Evolutionary conservation across 495 filamentous ascomycete species (phyloP).

Genomic region (Podospora fimiseda): DNA sequence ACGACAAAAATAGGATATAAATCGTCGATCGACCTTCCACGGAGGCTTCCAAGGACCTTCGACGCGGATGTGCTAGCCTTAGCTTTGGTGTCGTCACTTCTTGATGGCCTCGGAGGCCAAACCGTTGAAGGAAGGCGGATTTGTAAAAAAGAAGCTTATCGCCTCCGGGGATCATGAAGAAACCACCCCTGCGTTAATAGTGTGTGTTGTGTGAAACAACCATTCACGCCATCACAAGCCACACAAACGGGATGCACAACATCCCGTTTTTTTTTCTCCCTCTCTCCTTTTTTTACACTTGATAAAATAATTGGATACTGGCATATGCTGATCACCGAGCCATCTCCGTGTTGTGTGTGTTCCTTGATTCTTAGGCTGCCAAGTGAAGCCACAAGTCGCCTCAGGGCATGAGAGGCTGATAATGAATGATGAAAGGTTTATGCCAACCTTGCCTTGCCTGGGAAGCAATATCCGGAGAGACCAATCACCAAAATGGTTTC

Average conservation of each 20-base stretch:
- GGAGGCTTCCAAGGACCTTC: constrained; percentile 22
- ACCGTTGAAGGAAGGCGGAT: background rate
- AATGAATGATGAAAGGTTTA: too few relatives aligned
- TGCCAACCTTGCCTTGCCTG: background rate
- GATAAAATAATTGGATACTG: too few relatives aligned
- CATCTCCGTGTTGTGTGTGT: background rate
- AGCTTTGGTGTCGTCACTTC: background rate
- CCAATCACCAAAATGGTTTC: background rate
- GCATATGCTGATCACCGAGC: background rate
- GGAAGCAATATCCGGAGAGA: background rate
- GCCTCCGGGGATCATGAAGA: background rate
- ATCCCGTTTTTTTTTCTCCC: background rate
- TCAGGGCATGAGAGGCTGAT: too few relatives aligned
- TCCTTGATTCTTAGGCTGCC: background rate
- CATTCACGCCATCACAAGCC: background rate
- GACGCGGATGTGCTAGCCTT: constrained; percentile 3
- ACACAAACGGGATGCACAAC: constrained; percentile 8
- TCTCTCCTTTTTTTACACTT: too few relatives aligned
- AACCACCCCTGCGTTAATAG: background rate
- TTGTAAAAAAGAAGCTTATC: background rate
- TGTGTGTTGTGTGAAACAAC: too few relatives aligned
- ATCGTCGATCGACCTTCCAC: constrained; percentile 10
- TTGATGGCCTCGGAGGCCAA: background rate
- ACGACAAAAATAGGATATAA: constrained; percentile 5
- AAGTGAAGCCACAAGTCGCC: background rate